Conservation (phyloP, 2,329 filamentous ascomycete genomes). For the Diaporthe citri region DNA sequence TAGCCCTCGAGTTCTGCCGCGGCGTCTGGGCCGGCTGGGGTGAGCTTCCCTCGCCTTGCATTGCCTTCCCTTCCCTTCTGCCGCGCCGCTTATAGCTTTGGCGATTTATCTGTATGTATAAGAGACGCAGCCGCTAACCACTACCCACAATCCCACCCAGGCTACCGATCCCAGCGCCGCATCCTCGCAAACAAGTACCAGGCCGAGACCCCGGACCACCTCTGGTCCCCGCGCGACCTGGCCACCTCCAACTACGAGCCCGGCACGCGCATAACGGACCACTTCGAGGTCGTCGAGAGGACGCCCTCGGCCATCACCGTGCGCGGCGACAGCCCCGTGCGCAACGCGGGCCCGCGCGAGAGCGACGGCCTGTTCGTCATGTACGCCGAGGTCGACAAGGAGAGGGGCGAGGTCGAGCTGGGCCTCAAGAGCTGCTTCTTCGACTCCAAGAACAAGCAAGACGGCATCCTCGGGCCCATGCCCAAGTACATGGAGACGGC, state of each 20-base stretch:
- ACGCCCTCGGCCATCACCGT: constrained; percentile 71
- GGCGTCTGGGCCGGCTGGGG: constrained; percentile 76
- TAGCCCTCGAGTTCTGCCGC: constrained; percentile 75
- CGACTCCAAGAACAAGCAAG: constrained; percentile 53
- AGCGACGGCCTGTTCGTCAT: constrained; percentile 78
- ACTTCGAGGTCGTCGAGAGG: constrained; percentile 79
- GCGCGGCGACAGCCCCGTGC: constrained; percentile 71
- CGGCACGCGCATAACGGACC: constrained; percentile 76
- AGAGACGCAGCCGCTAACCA: background rate
- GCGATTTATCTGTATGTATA: accelerated
- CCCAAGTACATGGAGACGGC: constrained; percentile 52
- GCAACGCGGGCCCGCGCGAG: constrained; percentile 65
- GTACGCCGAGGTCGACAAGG: constrained; percentile 69
- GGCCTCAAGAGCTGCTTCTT: constrained; percentile 75
- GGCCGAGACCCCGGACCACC: constrained; percentile 67
- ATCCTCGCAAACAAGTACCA: constrained; percentile 72
- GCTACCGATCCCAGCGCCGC: constrained; percentile 69
- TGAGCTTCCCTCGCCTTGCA: constrained; percentile 52
- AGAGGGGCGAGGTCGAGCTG: constrained; percentile 72
- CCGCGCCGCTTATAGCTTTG: background rate
- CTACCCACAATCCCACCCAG: constrained; percentile 50
- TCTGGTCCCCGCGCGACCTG: constrained; percentile 72
- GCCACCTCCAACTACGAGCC: constrained; percentile 68
- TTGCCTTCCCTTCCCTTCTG: background rate
- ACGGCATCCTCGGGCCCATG: constrained; percentile 51